Evolutionary conservation across 768 basidiomycete species (phyloP).

Genomic region (Amanita rubescens): DNA sequence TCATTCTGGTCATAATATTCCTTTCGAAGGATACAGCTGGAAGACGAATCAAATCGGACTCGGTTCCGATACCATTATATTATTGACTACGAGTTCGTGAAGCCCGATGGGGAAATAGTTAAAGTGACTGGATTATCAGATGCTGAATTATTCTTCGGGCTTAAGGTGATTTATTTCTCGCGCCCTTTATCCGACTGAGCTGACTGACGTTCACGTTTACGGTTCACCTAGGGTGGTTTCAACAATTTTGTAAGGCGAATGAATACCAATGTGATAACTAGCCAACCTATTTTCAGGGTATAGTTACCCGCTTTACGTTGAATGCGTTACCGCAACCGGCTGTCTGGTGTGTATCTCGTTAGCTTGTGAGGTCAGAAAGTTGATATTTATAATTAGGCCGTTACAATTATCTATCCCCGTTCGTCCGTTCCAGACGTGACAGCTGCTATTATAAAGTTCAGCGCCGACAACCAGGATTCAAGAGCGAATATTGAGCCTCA

Average conservation of each 20-base stretch:
- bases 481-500: too few species aligned
- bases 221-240: slow-evolving; percentile 49
- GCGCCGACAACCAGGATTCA: too few species aligned
- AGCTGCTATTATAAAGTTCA: too few species aligned
- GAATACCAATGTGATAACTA: background rate
- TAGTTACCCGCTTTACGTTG: slow-evolving; percentile 26
- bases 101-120: slow-evolving; percentile 42
- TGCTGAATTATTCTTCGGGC: slow-evolving; percentile 33
- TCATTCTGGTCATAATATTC: slow-evolving; percentile 18
- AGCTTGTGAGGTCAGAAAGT: too few species aligned
- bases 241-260: slow-evolving; percentile 43
- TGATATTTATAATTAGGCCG: too few species aligned
- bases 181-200: too few species aligned
- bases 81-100: slow-evolving; percentile 47
- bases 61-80: slow-evolving; percentile 39
- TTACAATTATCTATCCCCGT: too few species aligned
- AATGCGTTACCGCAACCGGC: slow-evolving; percentile 45
- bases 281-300: background rate
- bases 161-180: slow-evolving; percentile 22
- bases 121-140: slow-evolving; percentile 27
- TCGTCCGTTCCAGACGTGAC: too few species aligned
- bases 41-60: slow-evolving; percentile 10
- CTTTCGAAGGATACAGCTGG: slow-evolving; percentile 49
- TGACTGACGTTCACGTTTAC: background rate
- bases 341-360: too few species aligned